phyloP scores from a whole-genome alignment of 306 rosid species.

The Castanea mollissima region DNA sequence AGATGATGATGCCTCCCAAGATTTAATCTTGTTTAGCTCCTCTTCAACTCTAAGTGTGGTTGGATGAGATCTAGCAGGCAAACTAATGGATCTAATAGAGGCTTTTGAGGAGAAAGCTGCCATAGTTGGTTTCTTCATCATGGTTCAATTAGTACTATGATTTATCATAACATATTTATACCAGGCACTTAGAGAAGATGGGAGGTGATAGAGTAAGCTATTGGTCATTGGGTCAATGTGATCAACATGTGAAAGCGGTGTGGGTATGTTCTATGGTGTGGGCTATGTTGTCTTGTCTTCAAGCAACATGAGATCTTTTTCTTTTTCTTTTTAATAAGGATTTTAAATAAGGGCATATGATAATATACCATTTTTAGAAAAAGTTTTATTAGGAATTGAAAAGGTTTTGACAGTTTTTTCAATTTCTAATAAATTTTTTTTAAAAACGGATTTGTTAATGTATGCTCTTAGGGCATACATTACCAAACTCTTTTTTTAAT shows the following conservation, averaged over 20 bases:
- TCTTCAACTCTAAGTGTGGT: slow-evolving; percentile 50
- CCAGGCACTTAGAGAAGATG: neutral
- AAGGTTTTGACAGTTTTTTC: too few species aligned
- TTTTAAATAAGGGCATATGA: too few species aligned
- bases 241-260: slow-evolving; percentile 33
- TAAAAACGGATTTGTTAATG: too few species aligned
- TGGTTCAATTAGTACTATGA: neutral
- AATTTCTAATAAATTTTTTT: too few species aligned
- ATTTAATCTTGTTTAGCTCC: slow-evolving; percentile 53
- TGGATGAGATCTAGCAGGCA: slow-evolving; percentile 78
- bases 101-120: slow-evolving; percentile 49
- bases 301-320: slow-evolving; percentile 7
- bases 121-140: slow-evolving; percentile 38
- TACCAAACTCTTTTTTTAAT: neutral
- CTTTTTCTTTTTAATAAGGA: too few species aligned
- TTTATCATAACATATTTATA: slow-evolving; percentile 15
- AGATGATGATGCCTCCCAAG: slow-evolving; percentile 43
- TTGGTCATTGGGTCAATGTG: slow-evolving; percentile 16
- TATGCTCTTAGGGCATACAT: too few species aligned
- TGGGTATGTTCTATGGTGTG: slow-evolving; percentile 26
- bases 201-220: slow-evolving; percentile 22
- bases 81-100: slow-evolving; percentile 50
- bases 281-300: slow-evolving; percentile 47
- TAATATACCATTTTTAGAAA: too few species aligned
- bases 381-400: too few species aligned